Conservation (phyloP, 2,329 filamentous ascomycete species). For the Ophiocordyceps unilateralis region DNA sequence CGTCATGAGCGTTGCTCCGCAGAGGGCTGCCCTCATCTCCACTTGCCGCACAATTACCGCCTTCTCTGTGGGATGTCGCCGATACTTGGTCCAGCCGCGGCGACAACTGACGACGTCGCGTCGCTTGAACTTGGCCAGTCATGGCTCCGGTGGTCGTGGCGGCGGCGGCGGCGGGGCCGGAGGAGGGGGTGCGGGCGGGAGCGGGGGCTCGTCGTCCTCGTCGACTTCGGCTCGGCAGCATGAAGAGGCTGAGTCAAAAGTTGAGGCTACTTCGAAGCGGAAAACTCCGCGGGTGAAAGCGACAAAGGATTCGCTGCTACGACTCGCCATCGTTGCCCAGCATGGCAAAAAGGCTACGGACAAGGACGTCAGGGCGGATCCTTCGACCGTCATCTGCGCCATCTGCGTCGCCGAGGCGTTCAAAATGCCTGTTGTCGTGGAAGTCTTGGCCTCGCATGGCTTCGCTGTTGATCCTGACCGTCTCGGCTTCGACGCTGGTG, state of each 20-base stretch:
- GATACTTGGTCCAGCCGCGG: constrained; percentile 2
- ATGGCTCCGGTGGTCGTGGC: too few species aligned
- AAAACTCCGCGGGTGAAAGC: constrained; percentile 26
- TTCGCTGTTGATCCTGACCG: constrained; percentile 45
- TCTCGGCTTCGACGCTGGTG: constrained; percentile 40
- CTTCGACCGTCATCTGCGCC: constrained; percentile 33
- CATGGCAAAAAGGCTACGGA: constrained; percentile 22
- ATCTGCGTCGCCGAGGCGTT: constrained; percentile 47
- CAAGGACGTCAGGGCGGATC: constrained; percentile 14
- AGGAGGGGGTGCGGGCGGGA: too few species aligned
- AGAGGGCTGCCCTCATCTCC: constrained; percentile 15
- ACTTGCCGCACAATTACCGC: constrained; percentile 13
- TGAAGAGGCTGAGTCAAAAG: not conserved
- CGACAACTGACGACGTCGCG: not conserved
- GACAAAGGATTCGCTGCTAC: constrained; percentile 58
- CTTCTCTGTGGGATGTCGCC: constrained; percentile 1
- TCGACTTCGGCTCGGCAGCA: too few species aligned
- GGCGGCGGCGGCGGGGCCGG: not conserved
- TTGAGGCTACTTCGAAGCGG: constrained; percentile 17
- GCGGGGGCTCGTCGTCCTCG: too few species aligned
- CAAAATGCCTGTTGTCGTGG: constrained; percentile 42
- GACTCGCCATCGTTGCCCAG: constrained; percentile 77
- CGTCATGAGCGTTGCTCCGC: constrained; percentile 16
- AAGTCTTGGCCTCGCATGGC: constrained; percentile 39
- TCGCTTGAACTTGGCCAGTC: too few species aligned